Base-by-base conservation (phyloP, 73 alveolate species). In the Stentor roeselii region DNA sequence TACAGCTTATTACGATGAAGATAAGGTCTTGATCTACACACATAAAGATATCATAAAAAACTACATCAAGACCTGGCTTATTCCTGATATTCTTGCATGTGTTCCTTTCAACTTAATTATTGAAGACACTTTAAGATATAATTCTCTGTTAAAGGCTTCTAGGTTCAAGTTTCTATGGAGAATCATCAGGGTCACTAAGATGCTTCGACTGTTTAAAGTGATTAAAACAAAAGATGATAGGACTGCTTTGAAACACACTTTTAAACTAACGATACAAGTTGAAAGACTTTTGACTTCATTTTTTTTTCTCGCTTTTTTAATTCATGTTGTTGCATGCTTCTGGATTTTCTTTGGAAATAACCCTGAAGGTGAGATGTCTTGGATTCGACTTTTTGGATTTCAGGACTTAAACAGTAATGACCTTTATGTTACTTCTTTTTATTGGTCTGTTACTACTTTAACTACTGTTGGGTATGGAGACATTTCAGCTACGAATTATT, bases 381-480 rank as follows among this genome's bases (percentile, higher is more conserved):
- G 98, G 96, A 94, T 91, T 30, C 93, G 83, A 74, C 75, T 90
- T 38, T 27, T 80, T 3, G 95, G 89, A 0, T 82, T 78, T 50
- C 39, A 60, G 6, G 93, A 91, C 74, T n/a, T 60, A 3, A 82
- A 67, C 3, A 78, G 88, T 38, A 0, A 84, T 38, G 78, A 82
- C 59, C 86, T 82, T 59, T 93, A 93, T 61, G 59, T 93, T 34
- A 87, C 86, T 35, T 83, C 96, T 4, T 21, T 89, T 36, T 93
- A 93, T 86, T 93, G 95, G 95, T 93, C 94, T 15, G 75, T 93
- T 37, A 67, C 91, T 42, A 93, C 98, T 1, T 84, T 93, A 75
- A 87, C 98, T 1, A 93, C 98, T 2, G 94, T 93, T 21, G 98
- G 98, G 34, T 93, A 88, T 84, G 98, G 98, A 75, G 98, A 93